These are phyloP conservation scores for Ganoderma leucocontextum DNA, from an alignment of 1,284 basidiomycete species.

Conservation along the genomic window DNA sequence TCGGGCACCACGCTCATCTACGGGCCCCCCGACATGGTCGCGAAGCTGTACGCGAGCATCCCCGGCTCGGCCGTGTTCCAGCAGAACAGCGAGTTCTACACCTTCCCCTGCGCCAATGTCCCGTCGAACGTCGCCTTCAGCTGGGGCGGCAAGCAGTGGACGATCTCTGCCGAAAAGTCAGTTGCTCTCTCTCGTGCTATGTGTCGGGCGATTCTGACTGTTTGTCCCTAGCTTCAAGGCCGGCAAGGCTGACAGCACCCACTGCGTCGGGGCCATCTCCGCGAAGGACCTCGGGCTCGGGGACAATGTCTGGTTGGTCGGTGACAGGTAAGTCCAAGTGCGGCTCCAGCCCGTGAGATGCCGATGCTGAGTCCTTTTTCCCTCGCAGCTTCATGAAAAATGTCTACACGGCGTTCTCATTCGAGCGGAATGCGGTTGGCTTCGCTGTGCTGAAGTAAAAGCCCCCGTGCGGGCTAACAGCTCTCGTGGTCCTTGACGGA, in stretches of 20 bases:
- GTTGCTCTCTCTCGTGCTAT: slow-evolving; percentile 1
- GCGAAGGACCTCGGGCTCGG: slow-evolving; percentile 37
- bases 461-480: neutral
- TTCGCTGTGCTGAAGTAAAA: slow-evolving; percentile 25
- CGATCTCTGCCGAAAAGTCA: slow-evolving; percentile 38
- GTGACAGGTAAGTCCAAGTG: slow-evolving; percentile 1
- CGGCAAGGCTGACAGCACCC: slow-evolving; percentile 29
- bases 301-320: slow-evolving; percentile 9
- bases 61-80: slow-evolving; percentile 47
- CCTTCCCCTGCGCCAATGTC: slow-evolving; percentile 39
- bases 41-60: slow-evolving; percentile 53
- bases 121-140: slow-evolving; percentile 39
- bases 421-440: slow-evolving; percentile 24
- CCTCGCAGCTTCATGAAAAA: slow-evolving; percentile 20
- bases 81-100: slow-evolving; percentile 39
- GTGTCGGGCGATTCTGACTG: neutral
- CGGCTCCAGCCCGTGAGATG: too few species aligned
- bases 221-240: slow-evolving; percentile 35
- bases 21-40: slow-evolving; percentile 53
- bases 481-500: slow-evolving; percentile 3
- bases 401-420: slow-evolving; percentile 31
- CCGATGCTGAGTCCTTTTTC: neutral
- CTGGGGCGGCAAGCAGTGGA: slow-evolving; percentile 45
- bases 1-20: slow-evolving; percentile 61
- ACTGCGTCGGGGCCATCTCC: slow-evolving; percentile 41